These are phyloP conservation scores for Globisporangium rhizosaccharum DNA, from an alignment of 352 stramenopile genomes.

Conservation along the genomic window DNA sequence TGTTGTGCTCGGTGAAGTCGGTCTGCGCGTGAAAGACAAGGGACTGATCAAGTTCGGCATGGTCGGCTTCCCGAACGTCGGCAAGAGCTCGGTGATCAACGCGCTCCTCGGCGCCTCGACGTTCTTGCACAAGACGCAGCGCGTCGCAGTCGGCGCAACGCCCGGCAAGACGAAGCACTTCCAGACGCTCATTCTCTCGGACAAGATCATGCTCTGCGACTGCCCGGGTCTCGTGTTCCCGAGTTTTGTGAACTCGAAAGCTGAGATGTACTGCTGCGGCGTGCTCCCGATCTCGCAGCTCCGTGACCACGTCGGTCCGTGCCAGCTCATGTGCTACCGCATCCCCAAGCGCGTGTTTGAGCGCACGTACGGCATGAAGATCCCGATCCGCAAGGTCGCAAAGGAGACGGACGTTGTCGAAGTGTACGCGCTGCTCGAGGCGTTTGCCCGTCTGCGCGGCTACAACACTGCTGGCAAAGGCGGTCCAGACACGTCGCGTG, in stretches of 20 bases:
- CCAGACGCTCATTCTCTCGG: slow-evolving; percentile 97
- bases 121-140: slow-evolving; percentile 92
- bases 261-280: slow-evolving; percentile 98
- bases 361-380: slow-evolving; percentile 95
- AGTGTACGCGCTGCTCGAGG: slow-evolving; percentile 75
- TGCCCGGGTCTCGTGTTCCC: slow-evolving; percentile 99
- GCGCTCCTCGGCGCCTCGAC: slow-evolving; percentile 95
- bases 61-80: slow-evolving; percentile 99
- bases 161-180: slow-evolving; percentile 99
- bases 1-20: slow-evolving; percentile 49
- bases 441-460: slow-evolving; percentile 81
- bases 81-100: slow-evolving; percentile 99
- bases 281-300: slow-evolving; percentile 98
- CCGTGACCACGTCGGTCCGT: slow-evolving; percentile 92
- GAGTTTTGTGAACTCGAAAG: slow-evolving; percentile 97
- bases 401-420: slow-evolving; percentile 72
- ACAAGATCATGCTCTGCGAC: slow-evolving; percentile 99
- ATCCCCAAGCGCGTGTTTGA: slow-evolving; percentile 96
- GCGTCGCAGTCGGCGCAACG: slow-evolving; percentile 96
- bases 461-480: slow-evolving; percentile 94
- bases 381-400: slow-evolving; percentile 59
- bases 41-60: slow-evolving; percentile 93
- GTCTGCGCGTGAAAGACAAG: slow-evolving; percentile 75
- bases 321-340: slow-evolving; percentile 92
- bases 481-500: slow-evolving; percentile 93